A percentile compares a stretch with the other conserved stretches of the same genome.
phyloP scores from a whole-genome alignment of 257 asterid genomes.

The Solanum infundibuliforme region DNA sequence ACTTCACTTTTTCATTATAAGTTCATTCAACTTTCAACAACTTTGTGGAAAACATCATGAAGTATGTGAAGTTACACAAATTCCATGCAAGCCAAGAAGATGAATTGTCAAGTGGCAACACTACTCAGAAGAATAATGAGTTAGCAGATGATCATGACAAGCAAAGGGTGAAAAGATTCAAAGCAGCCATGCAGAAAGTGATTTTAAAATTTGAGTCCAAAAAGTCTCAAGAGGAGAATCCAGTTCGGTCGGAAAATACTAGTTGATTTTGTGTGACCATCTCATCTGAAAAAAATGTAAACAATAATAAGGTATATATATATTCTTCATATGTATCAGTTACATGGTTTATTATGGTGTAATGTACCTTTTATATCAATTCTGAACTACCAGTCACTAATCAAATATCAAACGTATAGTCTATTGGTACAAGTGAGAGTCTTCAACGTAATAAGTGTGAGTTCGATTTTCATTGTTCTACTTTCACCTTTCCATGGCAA shows the following conservation, averaged over 20 bases:
- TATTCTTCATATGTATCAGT: background rate
- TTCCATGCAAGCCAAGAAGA: constrained; percentile 23
- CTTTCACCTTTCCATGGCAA: background rate
- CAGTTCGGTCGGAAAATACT: background rate
- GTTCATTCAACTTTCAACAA: background rate
- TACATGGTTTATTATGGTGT: background rate
- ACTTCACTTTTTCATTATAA: background rate
- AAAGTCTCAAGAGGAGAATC: background rate
- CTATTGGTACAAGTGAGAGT: background rate
- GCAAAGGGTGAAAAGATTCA: constrained; percentile 25
- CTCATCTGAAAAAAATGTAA: background rate
- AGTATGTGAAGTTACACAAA: constrained; percentile 33
- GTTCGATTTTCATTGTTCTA: background rate
- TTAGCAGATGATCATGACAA: background rate
- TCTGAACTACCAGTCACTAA: background rate
- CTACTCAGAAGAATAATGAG: background rate
- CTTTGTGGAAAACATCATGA: constrained; percentile 12
- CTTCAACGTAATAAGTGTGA: background rate
- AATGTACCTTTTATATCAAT: background rate
- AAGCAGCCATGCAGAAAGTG: constrained; percentile 30
- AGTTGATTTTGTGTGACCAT: background rate
- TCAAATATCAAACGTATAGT: background rate
- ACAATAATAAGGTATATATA: background rate
- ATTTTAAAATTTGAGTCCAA: constrained; percentile 4
- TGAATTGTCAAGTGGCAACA: background rate